Percentiles rank a stretch among this genome's conserved stretches.
Evolutionary conservation across 192 early-diverging fungal species (phyloP).

Genomic region (Gonapodya sp.): DNA sequence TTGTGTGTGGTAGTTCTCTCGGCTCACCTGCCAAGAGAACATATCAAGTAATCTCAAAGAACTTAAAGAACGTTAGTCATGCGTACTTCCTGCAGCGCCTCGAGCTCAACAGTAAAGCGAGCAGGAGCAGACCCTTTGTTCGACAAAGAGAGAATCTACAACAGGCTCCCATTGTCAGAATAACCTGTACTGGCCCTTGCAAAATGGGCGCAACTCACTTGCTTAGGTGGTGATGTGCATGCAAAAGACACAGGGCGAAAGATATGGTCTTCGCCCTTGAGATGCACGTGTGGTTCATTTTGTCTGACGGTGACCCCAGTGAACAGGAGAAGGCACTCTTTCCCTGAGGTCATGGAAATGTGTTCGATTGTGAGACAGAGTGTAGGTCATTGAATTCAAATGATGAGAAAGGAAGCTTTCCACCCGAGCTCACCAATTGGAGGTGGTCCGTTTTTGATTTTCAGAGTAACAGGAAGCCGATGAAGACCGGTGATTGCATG

Average conservation of each 20-base stretch:
- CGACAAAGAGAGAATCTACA: conserved; percentile 31
- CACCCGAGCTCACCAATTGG: conserved; percentile 1
- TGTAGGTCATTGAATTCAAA: conserved; percentile 2
- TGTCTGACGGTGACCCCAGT: conserved; percentile 23
- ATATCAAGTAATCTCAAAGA: background rate
- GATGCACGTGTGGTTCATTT: conserved; percentile 15
- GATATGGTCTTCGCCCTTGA: background rate
- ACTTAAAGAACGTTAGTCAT: conserved; percentile 5
- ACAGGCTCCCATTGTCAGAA: no score
- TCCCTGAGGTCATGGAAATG: background rate
- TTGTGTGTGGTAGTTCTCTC: conserved; percentile 26
- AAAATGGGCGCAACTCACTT: no score
- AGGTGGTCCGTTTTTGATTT: conserved; percentile 35
- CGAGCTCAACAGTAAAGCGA: conserved; percentile 14
- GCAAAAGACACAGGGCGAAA: background rate
- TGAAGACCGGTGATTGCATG: conserved; percentile 42
- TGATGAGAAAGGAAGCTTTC: background rate
- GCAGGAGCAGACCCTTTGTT: conserved; percentile 24
- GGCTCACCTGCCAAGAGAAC: conserved; percentile 20
- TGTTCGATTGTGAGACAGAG: background rate
- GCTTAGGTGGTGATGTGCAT: background rate
- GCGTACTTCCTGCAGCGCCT: conserved; percentile 12
- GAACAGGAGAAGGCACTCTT: conserved; percentile 18
- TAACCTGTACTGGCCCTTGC: no score
- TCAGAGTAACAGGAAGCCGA: conserved; percentile 40